Percentiles rank a stretch among this genome's conserved stretches.
phyloP scores from a whole-genome alignment of 192 early-diverging fungal genomes.

The Podila clonocystis region DNA sequence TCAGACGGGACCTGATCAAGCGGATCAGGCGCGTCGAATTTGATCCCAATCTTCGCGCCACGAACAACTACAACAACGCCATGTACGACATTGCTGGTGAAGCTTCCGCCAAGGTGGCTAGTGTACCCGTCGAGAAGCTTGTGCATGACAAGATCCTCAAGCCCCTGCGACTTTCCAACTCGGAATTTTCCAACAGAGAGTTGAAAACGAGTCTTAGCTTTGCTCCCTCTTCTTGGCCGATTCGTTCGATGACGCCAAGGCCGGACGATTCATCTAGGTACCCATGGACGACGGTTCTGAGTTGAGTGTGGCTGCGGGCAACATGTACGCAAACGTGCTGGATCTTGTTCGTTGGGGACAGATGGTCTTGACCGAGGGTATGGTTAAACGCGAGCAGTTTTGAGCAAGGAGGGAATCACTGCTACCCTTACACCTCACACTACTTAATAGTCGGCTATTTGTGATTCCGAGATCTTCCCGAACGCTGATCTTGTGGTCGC shows the following conservation, averaged over 20 bases:
- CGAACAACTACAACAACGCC: slow-evolving; percentile 13
- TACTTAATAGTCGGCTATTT: no score
- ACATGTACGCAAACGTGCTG: slow-evolving; percentile 21
- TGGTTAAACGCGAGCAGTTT: slow-evolving; percentile 7
- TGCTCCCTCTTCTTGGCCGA: slow-evolving; percentile 12
- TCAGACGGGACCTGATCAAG: slow-evolving; percentile 16
- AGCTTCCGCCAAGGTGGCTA: slow-evolving; percentile 26
- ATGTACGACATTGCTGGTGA: slow-evolving; percentile 34
- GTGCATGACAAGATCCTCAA: slow-evolving; percentile 6
- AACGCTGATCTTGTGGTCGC: neutral
- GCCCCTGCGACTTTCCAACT: slow-evolving; percentile 11
- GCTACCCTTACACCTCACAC: neutral
- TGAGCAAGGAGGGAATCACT: slow-evolving; percentile 2
- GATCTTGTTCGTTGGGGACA: slow-evolving; percentile 19
- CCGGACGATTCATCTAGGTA: no score
- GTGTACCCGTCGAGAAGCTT: slow-evolving; percentile 5
- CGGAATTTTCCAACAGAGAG: slow-evolving; percentile 12
- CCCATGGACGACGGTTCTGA: neutral
- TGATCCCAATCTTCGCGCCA: neutral
- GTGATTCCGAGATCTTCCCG: neutral
- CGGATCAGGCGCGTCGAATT: slow-evolving; percentile 6
- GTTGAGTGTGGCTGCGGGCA: slow-evolving; percentile 2
- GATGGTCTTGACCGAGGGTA: slow-evolving; percentile 12
- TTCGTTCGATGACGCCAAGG: slow-evolving; percentile 16
- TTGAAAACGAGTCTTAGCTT: slow-evolving; percentile 16